These are phyloP conservation scores for Neurospora hispaniola DNA, from an alignment of 495 filamentous ascomycete species.

Conservation along the genomic window DNA sequence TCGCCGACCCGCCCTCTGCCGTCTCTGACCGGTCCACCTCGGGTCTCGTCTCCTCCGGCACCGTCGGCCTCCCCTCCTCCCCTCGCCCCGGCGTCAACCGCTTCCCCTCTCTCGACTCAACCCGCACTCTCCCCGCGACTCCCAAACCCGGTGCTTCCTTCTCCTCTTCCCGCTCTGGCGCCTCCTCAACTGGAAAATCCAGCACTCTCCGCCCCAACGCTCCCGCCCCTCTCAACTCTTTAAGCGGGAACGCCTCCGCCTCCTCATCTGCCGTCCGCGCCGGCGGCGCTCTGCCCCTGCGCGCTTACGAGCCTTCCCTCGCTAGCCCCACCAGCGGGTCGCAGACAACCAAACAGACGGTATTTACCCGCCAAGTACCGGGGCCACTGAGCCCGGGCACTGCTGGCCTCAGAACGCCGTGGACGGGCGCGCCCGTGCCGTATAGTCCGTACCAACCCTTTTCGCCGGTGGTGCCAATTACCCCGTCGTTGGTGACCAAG, in stretches of 20 bases:
- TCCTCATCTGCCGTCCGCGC: slow-evolving; percentile 28
- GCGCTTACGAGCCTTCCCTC: slow-evolving; percentile 47
- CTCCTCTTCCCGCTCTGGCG: not conserved
- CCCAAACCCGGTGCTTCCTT: slow-evolving; percentile 27
- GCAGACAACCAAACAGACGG: slow-evolving; percentile 62
- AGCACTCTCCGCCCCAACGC: slow-evolving; percentile 20
- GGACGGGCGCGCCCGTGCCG: slow-evolving; percentile 64
- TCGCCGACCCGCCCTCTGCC: slow-evolving; percentile 33
- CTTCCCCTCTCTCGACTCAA: slow-evolving; percentile 32
- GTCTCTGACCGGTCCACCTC: slow-evolving; percentile 30
- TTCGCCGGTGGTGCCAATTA: slow-evolving; percentile 78
- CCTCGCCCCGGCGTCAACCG: slow-evolving; percentile 36
- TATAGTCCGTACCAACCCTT: slow-evolving; percentile 91
- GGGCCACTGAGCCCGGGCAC: slow-evolving; percentile 35
- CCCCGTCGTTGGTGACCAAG: slow-evolving; percentile 65
- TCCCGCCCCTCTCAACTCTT: not conserved
- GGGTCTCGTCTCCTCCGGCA: slow-evolving; percentile 12
- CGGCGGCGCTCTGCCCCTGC: slow-evolving; percentile 48
- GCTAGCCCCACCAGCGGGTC: slow-evolving; percentile 31
- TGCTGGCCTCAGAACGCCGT: slow-evolving; percentile 45
- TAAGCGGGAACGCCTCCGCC: slow-evolving; percentile 5
- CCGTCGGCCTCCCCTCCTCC: slow-evolving; percentile 34
- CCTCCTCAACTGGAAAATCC: not conserved
- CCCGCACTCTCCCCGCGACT: slow-evolving; percentile 25
- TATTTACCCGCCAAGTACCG: slow-evolving; percentile 50